Conservation (phyloP, 2,329 filamentous ascomycete species). For the Fusarium proliferatum region DNA sequence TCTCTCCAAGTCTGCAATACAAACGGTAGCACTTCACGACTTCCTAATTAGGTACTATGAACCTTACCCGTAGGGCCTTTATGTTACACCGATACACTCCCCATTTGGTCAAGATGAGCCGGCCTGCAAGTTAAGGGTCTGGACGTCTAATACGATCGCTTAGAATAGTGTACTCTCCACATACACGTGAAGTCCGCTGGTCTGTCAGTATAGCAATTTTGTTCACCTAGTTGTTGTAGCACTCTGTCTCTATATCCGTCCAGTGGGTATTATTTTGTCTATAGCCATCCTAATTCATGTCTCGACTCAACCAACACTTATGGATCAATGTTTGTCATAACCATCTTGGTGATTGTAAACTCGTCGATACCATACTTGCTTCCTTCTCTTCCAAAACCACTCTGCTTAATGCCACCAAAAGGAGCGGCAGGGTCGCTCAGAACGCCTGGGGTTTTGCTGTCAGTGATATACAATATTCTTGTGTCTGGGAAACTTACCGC, state of each 20-base stretch:
- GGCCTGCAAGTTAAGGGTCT: neutral
- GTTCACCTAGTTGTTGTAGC: neutral
- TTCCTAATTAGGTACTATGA: neutral
- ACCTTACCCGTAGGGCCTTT: neutral
- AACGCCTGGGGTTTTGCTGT: slow-evolving; percentile 45
- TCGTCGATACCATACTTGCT: slow-evolving; percentile 79
- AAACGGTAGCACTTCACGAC: slow-evolving; percentile 4
- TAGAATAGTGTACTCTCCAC: neutral
- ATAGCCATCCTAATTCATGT: slow-evolving; percentile 10
- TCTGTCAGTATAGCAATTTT: neutral
- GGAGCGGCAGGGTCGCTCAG: slow-evolving; percentile 64
- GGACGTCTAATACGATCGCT: neutral
- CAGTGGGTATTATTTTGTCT: slow-evolving; percentile 38
- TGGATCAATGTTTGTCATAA: slow-evolving; percentile 46
- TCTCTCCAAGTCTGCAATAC: neutral
- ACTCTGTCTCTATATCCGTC: neutral
- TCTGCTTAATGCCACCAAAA: slow-evolving; percentile 83
- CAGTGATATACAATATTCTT: slow-evolving; percentile 2
- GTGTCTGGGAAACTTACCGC: slow-evolving; percentile 30
- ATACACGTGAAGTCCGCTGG: neutral
- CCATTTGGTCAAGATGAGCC: neutral
- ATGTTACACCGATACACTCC: slow-evolving; percentile 4
- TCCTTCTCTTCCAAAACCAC: slow-evolving; percentile 80
- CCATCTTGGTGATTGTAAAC: slow-evolving; percentile 75
- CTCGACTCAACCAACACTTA: slow-evolving; percentile 14